These are phyloP conservation scores for Phytophthora chlamydospora DNA, from an alignment of 352 stramenopile genomes.

Conservation along the genomic window DNA sequence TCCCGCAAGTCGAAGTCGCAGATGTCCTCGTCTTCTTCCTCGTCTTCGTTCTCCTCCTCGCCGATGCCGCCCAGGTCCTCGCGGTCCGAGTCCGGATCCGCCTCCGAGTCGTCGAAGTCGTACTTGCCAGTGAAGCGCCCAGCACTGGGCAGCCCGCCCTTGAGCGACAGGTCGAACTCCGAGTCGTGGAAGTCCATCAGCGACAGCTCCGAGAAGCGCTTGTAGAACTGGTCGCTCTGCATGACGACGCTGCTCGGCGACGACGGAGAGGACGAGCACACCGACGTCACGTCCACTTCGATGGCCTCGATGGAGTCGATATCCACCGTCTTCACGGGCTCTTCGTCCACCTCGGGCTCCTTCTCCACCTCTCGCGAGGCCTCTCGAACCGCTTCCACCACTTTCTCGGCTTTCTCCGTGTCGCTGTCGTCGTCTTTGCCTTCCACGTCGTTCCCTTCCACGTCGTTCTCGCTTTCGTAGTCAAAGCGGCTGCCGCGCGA, in stretches of 20 bases:
- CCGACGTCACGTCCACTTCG: conserved; percentile 30
- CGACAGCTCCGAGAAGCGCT: conserved; percentile 56
- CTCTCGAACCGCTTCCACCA: conserved; percentile 11
- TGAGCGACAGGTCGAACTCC: conserved; percentile 56
- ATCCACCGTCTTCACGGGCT: conserved; percentile 11
- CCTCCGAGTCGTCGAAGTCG: conserved; percentile 47
- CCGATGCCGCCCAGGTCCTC: conserved; percentile 39
- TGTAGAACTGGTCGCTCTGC: conserved; percentile 48
- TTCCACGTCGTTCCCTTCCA: conserved; percentile 30
- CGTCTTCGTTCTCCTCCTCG: conserved; percentile 42
- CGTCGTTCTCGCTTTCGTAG: conserved; percentile 38
- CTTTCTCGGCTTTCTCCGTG: conserved; percentile 32
- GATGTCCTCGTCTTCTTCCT: conserved; percentile 38
- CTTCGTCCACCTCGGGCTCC: conserved; percentile 29
- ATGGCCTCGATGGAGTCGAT: conserved; percentile 28
- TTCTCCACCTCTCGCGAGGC: conserved; percentile 28
- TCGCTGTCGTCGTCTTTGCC: conserved; percentile 32
- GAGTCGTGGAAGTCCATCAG: conserved; percentile 74
- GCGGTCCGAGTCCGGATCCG: conserved; percentile 29
- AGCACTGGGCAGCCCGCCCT: conserved; percentile 30
- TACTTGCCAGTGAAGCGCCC: conserved; percentile 33
- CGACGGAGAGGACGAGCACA: conserved; percentile 50
- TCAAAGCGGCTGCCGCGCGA: conserved; percentile 40
- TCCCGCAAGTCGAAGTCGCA: conserved; percentile 38
- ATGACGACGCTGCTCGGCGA: conserved; percentile 45